phyloP scores from a whole-genome alignment of 805 yeast species.

The Yamadazyma phyllophila region DNA sequence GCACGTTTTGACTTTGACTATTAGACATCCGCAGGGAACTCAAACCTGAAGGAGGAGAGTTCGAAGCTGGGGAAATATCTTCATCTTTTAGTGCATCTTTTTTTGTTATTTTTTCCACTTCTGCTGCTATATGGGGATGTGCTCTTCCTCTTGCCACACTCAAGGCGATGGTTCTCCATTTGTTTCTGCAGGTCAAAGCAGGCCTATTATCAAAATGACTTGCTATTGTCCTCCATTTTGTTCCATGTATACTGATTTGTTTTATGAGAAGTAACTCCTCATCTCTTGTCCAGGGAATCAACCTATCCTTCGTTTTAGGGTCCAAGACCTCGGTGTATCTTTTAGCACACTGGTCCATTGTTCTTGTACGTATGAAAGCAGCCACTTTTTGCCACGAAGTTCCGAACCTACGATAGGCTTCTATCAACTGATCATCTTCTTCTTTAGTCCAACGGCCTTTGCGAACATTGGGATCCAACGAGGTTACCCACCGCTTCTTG shows the following conservation, averaged over 20 bases:
- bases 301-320: constrained; percentile 72
- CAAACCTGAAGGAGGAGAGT: not conserved
- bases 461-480: constrained; percentile 75
- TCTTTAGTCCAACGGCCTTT: constrained; percentile 85
- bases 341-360: constrained; percentile 94
- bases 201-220: constrained; percentile 74
- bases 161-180: constrained; percentile 87
- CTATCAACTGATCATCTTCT: constrained; percentile 67
- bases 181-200: constrained; percentile 82
- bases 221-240: constrained; percentile 86
- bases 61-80: constrained; percentile 1
- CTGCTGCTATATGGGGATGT: constrained; percentile 49
- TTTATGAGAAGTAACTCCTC: constrained; percentile 74
- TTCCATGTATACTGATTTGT: constrained; percentile 69
- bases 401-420: constrained; percentile 68
- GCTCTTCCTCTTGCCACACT: constrained; percentile 71
- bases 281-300: constrained; percentile 73
- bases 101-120: constrained; percentile 52
- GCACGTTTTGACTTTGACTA: not conserved
- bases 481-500: constrained; percentile 82
- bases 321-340: constrained; percentile 85
- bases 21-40: not conserved
- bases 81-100: not conserved
- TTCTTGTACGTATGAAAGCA: constrained; percentile 72
- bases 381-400: constrained; percentile 87